Percentiles rank a stretch among this genome's conserved stretches.
phyloP scores from a whole-genome alignment of 2,329 filamentous ascomycete species.

The Beauveria sp. region DNA sequence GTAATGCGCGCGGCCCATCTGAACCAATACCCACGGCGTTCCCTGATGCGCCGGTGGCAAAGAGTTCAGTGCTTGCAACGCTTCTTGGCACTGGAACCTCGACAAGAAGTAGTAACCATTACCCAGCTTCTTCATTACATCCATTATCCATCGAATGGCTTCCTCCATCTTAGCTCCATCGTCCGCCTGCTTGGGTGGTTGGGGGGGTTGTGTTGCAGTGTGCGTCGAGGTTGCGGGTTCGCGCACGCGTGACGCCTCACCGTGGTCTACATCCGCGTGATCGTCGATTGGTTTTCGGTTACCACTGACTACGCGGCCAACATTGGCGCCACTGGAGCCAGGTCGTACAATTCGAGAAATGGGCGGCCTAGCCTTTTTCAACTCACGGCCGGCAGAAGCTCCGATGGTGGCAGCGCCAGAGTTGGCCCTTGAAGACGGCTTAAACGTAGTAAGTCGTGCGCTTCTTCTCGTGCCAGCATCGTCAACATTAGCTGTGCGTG shows the following conservation, averaged over 20 bases:
- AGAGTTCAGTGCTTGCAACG: constrained; percentile 64
- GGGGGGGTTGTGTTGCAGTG: constrained; percentile 30
- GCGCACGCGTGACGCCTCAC: constrained; percentile 45
- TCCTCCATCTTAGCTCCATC: constrained; percentile 65
- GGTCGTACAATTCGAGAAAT: constrained; percentile 59
- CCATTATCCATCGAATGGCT: constrained; percentile 66
- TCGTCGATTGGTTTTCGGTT: constrained; percentile 71
- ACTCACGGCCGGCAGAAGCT: constrained; percentile 54
- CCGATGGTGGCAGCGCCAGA: constrained; percentile 50
- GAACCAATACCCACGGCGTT: constrained; percentile 86
- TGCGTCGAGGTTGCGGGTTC: constrained; percentile 33
- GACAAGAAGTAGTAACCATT: constrained; percentile 71
- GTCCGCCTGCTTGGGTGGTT: not conserved
- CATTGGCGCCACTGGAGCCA: constrained; percentile 58
- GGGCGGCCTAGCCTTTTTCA: constrained; percentile 77
- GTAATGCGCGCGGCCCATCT: constrained; percentile 85
- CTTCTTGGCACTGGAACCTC: constrained; percentile 71
- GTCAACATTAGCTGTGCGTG: constrained; percentile 42
- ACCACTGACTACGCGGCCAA: constrained; percentile 82
- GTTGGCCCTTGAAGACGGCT: constrained; percentile 60
- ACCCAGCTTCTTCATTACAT: constrained; percentile 75
- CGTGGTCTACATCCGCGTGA: constrained; percentile 61
- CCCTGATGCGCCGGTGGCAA: constrained; percentile 72
- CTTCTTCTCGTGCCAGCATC: constrained; percentile 61
- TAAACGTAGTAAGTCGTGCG: constrained; percentile 61